phyloP scores from a whole-genome alignment of 352 stramenopile species.

The Globisporangium parvum region DNA sequence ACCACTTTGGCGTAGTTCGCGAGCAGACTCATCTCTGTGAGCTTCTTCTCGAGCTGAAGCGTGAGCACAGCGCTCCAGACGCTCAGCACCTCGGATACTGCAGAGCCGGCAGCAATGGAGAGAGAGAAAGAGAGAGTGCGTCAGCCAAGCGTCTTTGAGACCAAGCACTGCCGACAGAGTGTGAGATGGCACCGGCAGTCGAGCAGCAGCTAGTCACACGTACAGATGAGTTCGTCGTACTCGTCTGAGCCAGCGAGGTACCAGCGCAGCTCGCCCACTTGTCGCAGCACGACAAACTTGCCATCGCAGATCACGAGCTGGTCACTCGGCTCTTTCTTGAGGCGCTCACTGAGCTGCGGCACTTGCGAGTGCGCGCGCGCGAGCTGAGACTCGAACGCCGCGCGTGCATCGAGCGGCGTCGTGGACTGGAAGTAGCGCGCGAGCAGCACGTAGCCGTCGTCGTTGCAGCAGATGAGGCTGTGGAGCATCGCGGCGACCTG shows the following conservation, averaged over 20 bases:
- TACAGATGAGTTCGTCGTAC: slow-evolving; percentile 73
- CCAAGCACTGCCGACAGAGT: background rate
- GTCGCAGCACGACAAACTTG: slow-evolving; percentile 54
- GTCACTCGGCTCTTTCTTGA: slow-evolving; percentile 14
- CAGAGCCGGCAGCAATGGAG: background rate
- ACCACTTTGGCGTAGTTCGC: slow-evolving; percentile 63
- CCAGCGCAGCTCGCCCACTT: slow-evolving; percentile 51
- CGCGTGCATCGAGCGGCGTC: slow-evolving; percentile 34
- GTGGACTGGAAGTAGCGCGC: slow-evolving; percentile 56
- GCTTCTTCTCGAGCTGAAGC: slow-evolving; percentile 66
- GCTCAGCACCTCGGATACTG: slow-evolving; percentile 56
- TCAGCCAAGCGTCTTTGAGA: background rate
- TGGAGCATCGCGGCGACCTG: slow-evolving; percentile 34
- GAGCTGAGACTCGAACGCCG: slow-evolving; percentile 44
- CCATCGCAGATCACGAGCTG: slow-evolving; percentile 49
- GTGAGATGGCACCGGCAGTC: too few relatives aligned
- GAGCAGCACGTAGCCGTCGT: slow-evolving; percentile 61
- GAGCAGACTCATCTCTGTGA: slow-evolving; percentile 47
- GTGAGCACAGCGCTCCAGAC: slow-evolving; percentile 40
- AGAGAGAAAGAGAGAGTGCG: background rate
- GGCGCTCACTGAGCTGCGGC: slow-evolving; percentile 25
- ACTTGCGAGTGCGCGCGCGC: slow-evolving; percentile 35
- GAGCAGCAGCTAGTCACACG: too few relatives aligned
- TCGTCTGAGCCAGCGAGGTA: slow-evolving; percentile 54
- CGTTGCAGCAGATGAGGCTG: slow-evolving; percentile 59